phyloP scores from a whole-genome alignment of 768 basidiomycete species.

The Termitomyces sp. region DNA sequence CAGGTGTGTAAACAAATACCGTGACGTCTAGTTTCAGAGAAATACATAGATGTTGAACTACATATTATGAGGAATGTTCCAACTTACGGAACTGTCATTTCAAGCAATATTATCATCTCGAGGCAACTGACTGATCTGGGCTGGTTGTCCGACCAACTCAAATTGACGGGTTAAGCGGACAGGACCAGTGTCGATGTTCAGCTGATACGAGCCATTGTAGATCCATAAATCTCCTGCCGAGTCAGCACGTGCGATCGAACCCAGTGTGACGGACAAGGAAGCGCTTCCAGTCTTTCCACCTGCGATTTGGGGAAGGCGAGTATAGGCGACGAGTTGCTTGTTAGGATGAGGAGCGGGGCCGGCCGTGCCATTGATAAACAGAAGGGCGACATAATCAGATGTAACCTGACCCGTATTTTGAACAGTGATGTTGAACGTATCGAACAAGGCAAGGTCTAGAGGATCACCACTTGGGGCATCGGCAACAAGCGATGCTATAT shows the following conservation, averaged over 20 bases:
- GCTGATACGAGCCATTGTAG: constrained; percentile 38
- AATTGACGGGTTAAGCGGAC: constrained; percentile 32
- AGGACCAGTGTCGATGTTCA: constrained; percentile 36
- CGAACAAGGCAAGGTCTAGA: constrained; percentile 40
- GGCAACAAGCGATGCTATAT: constrained; percentile 33
- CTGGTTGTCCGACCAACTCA: constrained; percentile 33
- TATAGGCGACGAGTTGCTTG: constrained; percentile 45
- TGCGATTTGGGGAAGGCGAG: constrained; percentile 26
- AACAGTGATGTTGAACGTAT: constrained; percentile 42
- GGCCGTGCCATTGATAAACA: constrained; percentile 41
- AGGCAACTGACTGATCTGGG: constrained; percentile 36
- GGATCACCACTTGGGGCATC: constrained; percentile 12
- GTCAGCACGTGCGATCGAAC: constrained; percentile 44
- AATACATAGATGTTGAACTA: neutral
- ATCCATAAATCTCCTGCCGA: constrained; percentile 38
- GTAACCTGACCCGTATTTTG: constrained; percentile 41
- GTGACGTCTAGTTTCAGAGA: neutral
- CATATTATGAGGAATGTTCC: neutral
- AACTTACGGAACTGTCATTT: neutral
- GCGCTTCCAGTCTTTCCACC: constrained; percentile 22
- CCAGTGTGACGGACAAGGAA: constrained; percentile 37
- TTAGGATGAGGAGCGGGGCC: constrained; percentile 48
- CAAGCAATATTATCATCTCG: neutral
- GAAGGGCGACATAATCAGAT: constrained; percentile 51
- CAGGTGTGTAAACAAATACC: neutral